phyloP scores from a whole-genome alignment of 78 protist genomes.

The Pigoraptor vietnamica region DNA sequence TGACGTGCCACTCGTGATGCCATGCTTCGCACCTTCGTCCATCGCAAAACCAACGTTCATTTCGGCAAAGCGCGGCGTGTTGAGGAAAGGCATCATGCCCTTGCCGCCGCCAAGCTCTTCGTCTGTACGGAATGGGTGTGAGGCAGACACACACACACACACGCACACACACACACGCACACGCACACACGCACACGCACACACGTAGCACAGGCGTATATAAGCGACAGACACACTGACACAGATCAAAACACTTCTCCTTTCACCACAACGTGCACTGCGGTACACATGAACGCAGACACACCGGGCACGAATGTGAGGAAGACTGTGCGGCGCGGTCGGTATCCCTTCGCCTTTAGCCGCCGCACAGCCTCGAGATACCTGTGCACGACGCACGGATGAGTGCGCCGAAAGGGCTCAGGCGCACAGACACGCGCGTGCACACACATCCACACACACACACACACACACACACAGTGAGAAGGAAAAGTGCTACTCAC shows the following conservation, averaged over 20 bases:
- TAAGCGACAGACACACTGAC: no score
- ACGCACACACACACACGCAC: not conserved
- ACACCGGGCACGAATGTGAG: constrained; percentile 47
- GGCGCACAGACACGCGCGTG: not conserved
- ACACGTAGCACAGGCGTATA: not conserved
- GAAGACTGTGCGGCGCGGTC: constrained; percentile 23
- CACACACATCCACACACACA: not conserved
- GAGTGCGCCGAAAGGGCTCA: not conserved
- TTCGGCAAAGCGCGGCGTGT: constrained; percentile 17
- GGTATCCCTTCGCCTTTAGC: constrained; percentile 10
- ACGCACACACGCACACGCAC: not conserved
- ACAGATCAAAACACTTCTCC: no score
- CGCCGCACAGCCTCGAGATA: constrained; percentile 43
- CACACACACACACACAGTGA: not conserved
- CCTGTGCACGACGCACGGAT: not conserved
- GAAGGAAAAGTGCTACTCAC: not conserved
- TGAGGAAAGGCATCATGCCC: constrained; percentile 61
- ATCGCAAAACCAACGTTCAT: constrained; percentile 65
- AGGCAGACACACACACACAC: not conserved
- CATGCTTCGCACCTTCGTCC: constrained; percentile 47
- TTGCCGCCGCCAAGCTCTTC: constrained; percentile 81
- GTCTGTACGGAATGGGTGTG: constrained; percentile 19
- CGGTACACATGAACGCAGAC: not conserved
- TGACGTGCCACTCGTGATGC: not conserved
- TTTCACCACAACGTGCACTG: no score